Evolutionary conservation across 78 protist species (phyloP).

Genomic region (Polysphondylium violaceum): DNA sequence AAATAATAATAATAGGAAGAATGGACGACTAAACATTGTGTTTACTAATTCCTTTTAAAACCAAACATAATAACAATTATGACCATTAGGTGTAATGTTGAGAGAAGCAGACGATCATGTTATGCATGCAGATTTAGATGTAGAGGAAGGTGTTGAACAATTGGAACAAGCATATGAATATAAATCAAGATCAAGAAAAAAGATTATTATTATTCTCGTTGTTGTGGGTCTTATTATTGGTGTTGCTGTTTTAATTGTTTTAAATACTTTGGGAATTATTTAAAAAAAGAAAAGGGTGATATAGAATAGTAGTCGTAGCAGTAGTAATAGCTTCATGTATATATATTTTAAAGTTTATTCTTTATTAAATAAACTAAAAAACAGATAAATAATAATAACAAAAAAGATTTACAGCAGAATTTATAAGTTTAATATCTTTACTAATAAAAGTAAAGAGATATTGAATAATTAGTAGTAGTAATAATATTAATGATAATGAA

Average conservation of each 20-base stretch:
- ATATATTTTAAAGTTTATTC: too few species aligned
- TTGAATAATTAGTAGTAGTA: neutral
- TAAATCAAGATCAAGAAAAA: slow-evolving; percentile 28
- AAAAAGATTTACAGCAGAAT: neutral
- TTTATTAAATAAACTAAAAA: neutral
- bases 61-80: neutral
- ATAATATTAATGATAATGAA: neutral
- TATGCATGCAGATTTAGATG: neutral
- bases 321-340: too few species aligned
- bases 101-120: slow-evolving; percentile 1
- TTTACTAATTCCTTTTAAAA: neutral
- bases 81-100: slow-evolving; percentile 14
- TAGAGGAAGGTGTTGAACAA: slow-evolving; percentile 1
- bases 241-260: neutral
- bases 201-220: neutral
- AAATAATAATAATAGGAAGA: too few species aligned
- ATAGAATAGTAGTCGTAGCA: too few species aligned
- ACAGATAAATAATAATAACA: too few species aligned
- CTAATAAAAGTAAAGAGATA: too few species aligned
- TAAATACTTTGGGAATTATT: too few species aligned
- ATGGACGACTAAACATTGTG: neutral
- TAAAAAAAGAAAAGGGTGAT: too few species aligned
- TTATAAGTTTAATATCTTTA: too few species aligned
- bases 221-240: neutral
- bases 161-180: slow-evolving; percentile 38